Conservation (phyloP, 1,139 yeast genomes). For the Candida gigantensis region DNA sequence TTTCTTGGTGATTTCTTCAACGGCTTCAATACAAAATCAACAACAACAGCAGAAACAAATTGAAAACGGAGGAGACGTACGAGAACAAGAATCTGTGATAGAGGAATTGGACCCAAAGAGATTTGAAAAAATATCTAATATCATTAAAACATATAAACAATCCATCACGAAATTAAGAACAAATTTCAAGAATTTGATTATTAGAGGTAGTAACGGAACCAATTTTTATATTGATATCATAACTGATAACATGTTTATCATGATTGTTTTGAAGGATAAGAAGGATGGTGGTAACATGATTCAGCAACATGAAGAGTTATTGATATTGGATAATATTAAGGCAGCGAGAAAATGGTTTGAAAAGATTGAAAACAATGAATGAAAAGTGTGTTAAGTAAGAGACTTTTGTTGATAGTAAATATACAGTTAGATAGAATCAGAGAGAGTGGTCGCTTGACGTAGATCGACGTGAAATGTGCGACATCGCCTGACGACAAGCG, state of each 20-base stretch:
- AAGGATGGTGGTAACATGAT: conserved; percentile 21
- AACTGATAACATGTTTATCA: conserved; percentile 73
- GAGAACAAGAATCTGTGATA: conserved; percentile 14
- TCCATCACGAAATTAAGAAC: conserved; percentile 87
- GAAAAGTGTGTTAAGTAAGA: too few relatives aligned
- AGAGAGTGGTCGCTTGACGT: not conserved
- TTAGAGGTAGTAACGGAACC: conserved; percentile 71
- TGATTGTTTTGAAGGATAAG: conserved; percentile 60
- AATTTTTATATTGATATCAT: conserved; percentile 68
- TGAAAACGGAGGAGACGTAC: conserved; percentile 9
- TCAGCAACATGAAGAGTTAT: conserved; percentile 57
- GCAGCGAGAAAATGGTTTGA: conserved; percentile 71
- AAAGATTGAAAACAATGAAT: conserved; percentile 42
- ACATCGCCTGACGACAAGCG: too few relatives aligned
- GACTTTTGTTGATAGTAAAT: too few relatives aligned
- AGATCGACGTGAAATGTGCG: too few relatives aligned
- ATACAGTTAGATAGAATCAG: not conserved
- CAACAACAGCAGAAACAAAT: conserved; percentile 15
- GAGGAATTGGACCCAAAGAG: conserved; percentile 75
- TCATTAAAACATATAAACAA: conserved; percentile 92
- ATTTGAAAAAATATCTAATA: conserved; percentile 90
- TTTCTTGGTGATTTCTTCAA: conserved; percentile 82
- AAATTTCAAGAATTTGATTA: conserved; percentile 73
- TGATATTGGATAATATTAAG: conserved; percentile 65
- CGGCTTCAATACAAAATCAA: conserved; percentile 44